Conservation (phyloP, 1,139 yeast species). For the Candida labiduridarum region DNA sequence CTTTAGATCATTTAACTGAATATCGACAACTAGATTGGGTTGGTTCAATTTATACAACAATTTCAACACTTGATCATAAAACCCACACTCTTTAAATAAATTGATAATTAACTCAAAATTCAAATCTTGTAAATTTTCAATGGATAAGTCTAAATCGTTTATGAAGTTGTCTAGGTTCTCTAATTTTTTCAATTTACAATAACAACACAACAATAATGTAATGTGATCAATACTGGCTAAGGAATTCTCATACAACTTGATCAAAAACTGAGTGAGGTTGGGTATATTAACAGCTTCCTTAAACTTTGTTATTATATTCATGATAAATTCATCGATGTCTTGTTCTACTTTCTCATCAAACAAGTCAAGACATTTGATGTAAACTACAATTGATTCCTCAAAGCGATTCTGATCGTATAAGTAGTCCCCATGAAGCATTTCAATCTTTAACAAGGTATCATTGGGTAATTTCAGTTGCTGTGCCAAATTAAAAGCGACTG, state of each 20-base stretch:
- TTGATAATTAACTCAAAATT: conserved; percentile 73
- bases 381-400: conserved; percentile 72
- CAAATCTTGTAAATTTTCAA: conserved; percentile 42
- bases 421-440: conserved; percentile 69
- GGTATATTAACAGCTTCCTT: conserved; percentile 81
- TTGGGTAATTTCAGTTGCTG: conserved; percentile 43
- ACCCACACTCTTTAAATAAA: conserved; percentile 78
- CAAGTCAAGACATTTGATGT: conserved; percentile 44
- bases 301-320: conserved; percentile 78
- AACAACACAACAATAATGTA: conserved; percentile 77
- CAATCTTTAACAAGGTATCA: conserved; percentile 51
- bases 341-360: conserved; percentile 17
- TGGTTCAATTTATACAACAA: conserved; percentile 74
- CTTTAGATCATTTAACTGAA: conserved; percentile 67
- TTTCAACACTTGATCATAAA: conserved; percentile 66
- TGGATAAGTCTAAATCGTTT: conserved; percentile 35
- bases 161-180: conserved; percentile 64
- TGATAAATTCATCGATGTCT: conserved; percentile 55
- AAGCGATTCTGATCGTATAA: conserved; percentile 66
- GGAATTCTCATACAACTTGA: conserved; percentile 51
- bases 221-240: conserved; percentile 76
- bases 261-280: conserved; percentile 66
- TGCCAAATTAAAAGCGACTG: conserved; percentile 75
- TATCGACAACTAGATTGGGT: conserved; percentile 75
- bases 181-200: conserved; percentile 72